phyloP scores from a whole-genome alignment of 1,139 yeast species.

The Geotrichum cucujoidarum region DNA sequence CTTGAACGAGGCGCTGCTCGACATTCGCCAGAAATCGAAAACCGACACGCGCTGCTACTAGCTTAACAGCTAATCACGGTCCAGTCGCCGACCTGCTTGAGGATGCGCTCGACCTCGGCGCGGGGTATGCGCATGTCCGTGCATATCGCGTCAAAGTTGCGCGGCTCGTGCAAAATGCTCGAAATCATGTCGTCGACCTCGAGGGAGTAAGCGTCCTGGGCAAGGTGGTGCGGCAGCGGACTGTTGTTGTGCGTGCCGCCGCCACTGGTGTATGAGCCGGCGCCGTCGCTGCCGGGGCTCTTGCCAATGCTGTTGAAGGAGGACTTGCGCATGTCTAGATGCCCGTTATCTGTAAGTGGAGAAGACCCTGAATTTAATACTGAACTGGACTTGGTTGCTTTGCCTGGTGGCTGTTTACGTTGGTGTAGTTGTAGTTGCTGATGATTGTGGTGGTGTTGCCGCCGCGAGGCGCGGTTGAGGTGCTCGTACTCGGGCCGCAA shows the following conservation, averaged over 20 bases:
- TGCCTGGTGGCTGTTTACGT: not conserved
- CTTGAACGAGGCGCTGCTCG: conserved; percentile 42
- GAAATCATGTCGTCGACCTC: conserved; percentile 43
- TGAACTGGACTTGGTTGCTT: not conserved
- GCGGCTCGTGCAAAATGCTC: conserved; percentile 51
- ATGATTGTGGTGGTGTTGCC: not conserved
- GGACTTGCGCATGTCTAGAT: conserved; percentile 6
- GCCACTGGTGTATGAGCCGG: conserved; percentile 17
- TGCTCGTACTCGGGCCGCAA: conserved; percentile 18
- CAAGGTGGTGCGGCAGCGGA: conserved; percentile 17
- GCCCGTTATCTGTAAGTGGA: not conserved
- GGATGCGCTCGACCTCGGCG: conserved; percentile 43
- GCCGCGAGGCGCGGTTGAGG: conserved; percentile 24
- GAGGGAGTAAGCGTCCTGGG: conserved; percentile 21
- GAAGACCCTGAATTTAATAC: not conserved
- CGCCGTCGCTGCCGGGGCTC: conserved; percentile 8
- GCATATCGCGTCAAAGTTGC: conserved; percentile 67
- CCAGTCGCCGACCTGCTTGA: conserved; percentile 32
- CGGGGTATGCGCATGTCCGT: conserved; percentile 59
- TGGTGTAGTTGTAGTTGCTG: not conserved
- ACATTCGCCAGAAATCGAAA: conserved; percentile 36
- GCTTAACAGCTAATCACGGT: conserved; percentile 27
- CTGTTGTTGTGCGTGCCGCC: conserved; percentile 26
- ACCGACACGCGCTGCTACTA: conserved; percentile 38
- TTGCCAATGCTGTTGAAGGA: not conserved